Evolutionary conservation across 768 basidiomycete genomes (phyloP), one percentile per base, ranked within the genome.

Genomic region (Serpula lacrymans): DNA sequence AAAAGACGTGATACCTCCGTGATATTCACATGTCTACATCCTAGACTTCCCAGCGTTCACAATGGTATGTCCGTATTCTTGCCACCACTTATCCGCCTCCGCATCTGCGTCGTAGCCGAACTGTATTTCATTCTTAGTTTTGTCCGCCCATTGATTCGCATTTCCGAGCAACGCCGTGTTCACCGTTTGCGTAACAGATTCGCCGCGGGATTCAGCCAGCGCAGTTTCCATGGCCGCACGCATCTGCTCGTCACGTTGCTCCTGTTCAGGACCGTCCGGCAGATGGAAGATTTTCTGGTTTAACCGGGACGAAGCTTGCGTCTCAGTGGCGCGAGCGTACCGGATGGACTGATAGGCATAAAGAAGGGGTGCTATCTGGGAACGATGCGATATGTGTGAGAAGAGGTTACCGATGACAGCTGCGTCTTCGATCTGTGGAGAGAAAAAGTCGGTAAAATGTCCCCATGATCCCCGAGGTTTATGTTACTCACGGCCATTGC

Each of bases 81-180:
- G 43, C 75, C 74, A 78, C 74, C 77, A 81, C 40, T 50, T 50
- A 32, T 78, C 72, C 5, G 69, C 76, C 25, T 61, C 75, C 8
- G 20, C 55, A 32, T 80, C 77, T 0, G 76, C 74, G 42, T 80
- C 77, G 44, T 80, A 79, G 11, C 67, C 64, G 55, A 78, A 81
- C 49, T 74, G 70, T 4, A 47, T 48, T 25, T 34, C 42, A 38
- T 58, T 78, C 66, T 77, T 78, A 37, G 53, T 58, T 50, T 64
- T 68, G 52, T 82, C 78, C 5, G 77, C 76, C 79, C 79, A 80
- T 45, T 76, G 68, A 46, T 80, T 80, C 41, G 66, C 62, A 47
- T 71, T 77, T 18, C 63, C 63, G 12, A 20, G 39, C 33, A 40
- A 34, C 26, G 36, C 29, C 44, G 47, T 37, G 33, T 23, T 39